Evolutionary conservation across 23 red algal species (phyloP).

Genomic region (Agarophyton chilense): DNA sequence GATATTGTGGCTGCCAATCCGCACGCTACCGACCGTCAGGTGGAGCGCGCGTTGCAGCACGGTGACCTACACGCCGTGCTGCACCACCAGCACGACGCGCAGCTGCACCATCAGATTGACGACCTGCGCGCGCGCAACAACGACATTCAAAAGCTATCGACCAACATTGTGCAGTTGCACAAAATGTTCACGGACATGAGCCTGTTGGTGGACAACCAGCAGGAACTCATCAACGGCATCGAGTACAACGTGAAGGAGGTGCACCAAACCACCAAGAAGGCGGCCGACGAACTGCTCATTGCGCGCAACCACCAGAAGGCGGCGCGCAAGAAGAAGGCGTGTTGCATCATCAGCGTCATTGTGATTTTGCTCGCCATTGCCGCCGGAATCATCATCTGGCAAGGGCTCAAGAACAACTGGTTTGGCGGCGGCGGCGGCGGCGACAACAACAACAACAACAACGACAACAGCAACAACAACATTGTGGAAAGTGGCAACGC

Average conservation of each 20-base stretch:
- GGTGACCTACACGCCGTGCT: conserved; percentile 57
- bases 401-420: conserved; percentile 51
- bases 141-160: conserved; percentile 80
- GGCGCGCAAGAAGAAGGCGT: conserved; percentile 70
- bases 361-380: conserved; percentile 37
- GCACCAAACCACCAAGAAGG: conserved; percentile 59
- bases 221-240: conserved; percentile 93
- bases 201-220: conserved; percentile 89
- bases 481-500: not conserved
- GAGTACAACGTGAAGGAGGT: conserved; percentile 92
- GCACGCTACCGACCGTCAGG: conserved; percentile 18
- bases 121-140: conserved; percentile 79
- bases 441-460: conserved; percentile 25
- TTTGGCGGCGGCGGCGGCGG: conserved; percentile 37
- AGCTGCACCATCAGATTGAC: conserved; percentile 64
- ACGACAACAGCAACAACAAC: not conserved
- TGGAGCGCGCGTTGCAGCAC: conserved; percentile 43
- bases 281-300: conserved; percentile 58
- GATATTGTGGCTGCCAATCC: conserved; percentile 58
- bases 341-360: conserved; percentile 43
- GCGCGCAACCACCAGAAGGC: conserved; percentile 66
- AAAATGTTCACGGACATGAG: conserved; percentile 98
- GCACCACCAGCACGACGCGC: not conserved
- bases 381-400: conserved; percentile 41
- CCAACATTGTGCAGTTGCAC: conserved; percentile 87